Percentiles rank a stretch among this genome's conserved stretches.
Conservation (phyloP, 768 basidiomycete species). For the Suillus clintonianus region DNA sequence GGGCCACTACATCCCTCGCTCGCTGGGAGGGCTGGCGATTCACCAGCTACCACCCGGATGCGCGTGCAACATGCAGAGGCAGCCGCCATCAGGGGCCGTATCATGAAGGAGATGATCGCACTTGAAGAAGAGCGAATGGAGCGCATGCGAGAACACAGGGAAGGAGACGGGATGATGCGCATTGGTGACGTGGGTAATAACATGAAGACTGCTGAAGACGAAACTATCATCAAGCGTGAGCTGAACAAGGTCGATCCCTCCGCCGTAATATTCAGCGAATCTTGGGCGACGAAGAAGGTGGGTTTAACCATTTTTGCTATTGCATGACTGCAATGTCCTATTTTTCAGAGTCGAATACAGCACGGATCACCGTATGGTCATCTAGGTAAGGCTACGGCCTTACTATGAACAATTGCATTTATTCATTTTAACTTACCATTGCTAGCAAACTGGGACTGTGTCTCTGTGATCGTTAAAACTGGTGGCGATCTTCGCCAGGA, state of each 20-base stretch:
- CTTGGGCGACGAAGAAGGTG: slow-evolving; percentile 93
- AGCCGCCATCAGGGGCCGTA: slow-evolving; percentile 86
- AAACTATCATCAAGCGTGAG: slow-evolving; percentile 89
- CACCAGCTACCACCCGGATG: slow-evolving; percentile 51
- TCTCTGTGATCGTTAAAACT: slow-evolving; percentile 98
- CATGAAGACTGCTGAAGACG: slow-evolving; percentile 81
- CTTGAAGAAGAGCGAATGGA: slow-evolving; percentile 97
- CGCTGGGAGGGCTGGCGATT: slow-evolving; percentile 25
- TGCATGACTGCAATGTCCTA: slow-evolving; percentile 1
- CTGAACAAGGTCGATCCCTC: slow-evolving; percentile 95
- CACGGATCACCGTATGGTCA: slow-evolving; percentile 96
- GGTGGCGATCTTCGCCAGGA: slow-evolving; percentile 97
- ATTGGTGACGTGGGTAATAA: slow-evolving; percentile 52
- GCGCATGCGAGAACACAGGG: slow-evolving; percentile 75
- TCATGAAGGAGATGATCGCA: slow-evolving; percentile 98
- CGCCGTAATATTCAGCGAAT: slow-evolving; percentile 93
- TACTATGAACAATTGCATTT: neutral
- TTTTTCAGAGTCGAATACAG: slow-evolving; percentile 77
- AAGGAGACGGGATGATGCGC: slow-evolving; percentile 67
- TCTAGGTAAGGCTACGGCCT: slow-evolving; percentile 54
- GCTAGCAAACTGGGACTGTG: slow-evolving; percentile 80
- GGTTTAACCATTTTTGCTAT: slow-evolving; percentile 12
- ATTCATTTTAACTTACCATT: neutral
- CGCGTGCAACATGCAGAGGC: slow-evolving; percentile 83
- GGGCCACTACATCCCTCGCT: slow-evolving; percentile 34